Base-by-base conservation (phyloP, 345 rosid genomes). In the Sapria himalayana region DNA sequence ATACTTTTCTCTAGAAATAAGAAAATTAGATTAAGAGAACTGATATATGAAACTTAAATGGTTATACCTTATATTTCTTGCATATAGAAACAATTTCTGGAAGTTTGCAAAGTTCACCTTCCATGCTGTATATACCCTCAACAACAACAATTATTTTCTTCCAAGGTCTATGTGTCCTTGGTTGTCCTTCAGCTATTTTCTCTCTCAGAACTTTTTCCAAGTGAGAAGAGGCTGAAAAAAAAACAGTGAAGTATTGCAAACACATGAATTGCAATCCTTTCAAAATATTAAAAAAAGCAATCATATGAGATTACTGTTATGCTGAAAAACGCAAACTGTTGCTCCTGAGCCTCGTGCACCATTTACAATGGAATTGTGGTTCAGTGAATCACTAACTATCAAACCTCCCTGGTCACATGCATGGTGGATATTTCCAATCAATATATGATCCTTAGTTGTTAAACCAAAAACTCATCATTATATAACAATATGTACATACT, bases 311-410 rank as follows among this genome's bases (percentile, higher is more conserved):
- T 74, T 58, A 82, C 94, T 72, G 50, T 89, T 89, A 65, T 82
- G 77, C 48, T 76, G 94, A 60, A 82, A 89, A 68, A 89, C 98
- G 22, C 93, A 69, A 49, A 82, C 52, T n/a, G 85, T 72, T 52
- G 97, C 91, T 55, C 94, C 93, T 8, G 98, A 82, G 36, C 94
- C 98, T 50, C 98, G 76, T 31, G 94, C 98, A 37, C 98, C 98
- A 59, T 66, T 89, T 39, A 89, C 76, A 63, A 82, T 79, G 19
- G 94, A 89, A 57, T 74, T 82, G 54, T 89, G 98, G 73, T 89
- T 89, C 65, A 89, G 59, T 2, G 98, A 82, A 62, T 89, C 98
- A 41, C 98, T 82, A 15, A 89, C 67, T 25, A 82, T 77, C 64
- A 89, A 66, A 24, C 81, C 74, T 60, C 98, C 94, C 94, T 89